Base-by-base conservation (phyloP, 2,329 filamentous ascomycete genomes). In the Fusarium hainanense region DNA sequence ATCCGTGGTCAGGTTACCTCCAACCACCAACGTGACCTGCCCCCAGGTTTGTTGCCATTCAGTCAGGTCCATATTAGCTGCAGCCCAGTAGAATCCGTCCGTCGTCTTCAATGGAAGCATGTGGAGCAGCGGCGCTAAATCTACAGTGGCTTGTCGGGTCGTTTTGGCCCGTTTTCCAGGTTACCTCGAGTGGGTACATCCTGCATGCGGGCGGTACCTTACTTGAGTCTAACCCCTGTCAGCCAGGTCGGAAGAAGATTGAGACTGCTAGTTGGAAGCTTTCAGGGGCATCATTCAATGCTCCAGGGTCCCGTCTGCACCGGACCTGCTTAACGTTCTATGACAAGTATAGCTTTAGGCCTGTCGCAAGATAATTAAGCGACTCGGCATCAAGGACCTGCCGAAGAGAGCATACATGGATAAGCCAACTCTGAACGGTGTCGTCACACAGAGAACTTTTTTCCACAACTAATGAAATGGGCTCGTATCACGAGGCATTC, bases 21-120 rank as follows among this genome's bases (percentile, higher is more conserved):
- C 63, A 69, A 61, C 63, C 70, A 70, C 69, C 70, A 73, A 63
- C 68, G 70, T 72, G 70, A 72, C 70, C 68, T 64, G 25, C 50
- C 60, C 61, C 68, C 41, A 23, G 63, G 51, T 61, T 61, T 55
- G 58, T 55, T 54, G 57, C 63, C 62, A 66, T 61, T 58, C 32
- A 66, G 40, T 60, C 48, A 60, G 47, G 47, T 64, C 58, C 44
- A 61, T 51, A 27, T 51, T 34, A 30, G 51, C 42, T 56, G 27
- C 32, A 67, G 49, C 46, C 32, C 49, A 49, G 58, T 64, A 55
- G 54, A 54, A 54, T 52, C 41, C 41, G 40, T 42, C 25, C 46
- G 21, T 48, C 49, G 63, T 68, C 54, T 50, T 71, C 60, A 43
- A 56, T 56, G 54, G 43, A 66, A 71, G 60, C 44, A 59, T 71